phyloP scores from a whole-genome alignment of 1,139 yeast species.

The Casaregolazyma suthepensis region DNA sequence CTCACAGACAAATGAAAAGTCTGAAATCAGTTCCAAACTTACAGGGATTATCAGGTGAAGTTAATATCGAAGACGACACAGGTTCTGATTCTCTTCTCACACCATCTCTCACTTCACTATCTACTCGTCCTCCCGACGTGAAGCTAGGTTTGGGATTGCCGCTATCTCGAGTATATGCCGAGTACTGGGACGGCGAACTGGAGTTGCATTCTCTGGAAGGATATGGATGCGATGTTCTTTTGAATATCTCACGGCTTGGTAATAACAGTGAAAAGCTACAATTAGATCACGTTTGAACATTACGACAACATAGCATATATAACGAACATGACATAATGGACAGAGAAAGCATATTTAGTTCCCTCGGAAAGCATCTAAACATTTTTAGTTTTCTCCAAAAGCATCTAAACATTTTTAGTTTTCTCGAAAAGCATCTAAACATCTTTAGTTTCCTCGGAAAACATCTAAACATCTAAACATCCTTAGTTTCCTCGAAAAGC shows the following conservation, averaged over 20 bases:
- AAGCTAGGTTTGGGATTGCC: slow-evolving; percentile 87
- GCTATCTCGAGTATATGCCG: slow-evolving; percentile 85
- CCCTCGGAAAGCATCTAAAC: slow-evolving; percentile 31
- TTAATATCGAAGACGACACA: background rate
- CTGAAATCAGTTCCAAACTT: slow-evolving; percentile 35
- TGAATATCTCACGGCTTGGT: slow-evolving; percentile 74
- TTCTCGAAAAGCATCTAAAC: slow-evolving; percentile 31
- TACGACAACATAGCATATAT: background rate
- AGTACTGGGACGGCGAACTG: slow-evolving; percentile 91
- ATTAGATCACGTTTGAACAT: slow-evolving; percentile 61
- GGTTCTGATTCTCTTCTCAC: background rate
- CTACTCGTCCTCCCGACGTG: slow-evolving; percentile 64
- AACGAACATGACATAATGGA: background rate
- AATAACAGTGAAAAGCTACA: slow-evolving; percentile 57
- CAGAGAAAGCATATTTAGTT: slow-evolving; percentile 25
- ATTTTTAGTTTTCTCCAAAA: slow-evolving; percentile 35
- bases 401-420: slow-evolving; percentile 31
- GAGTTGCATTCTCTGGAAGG: slow-evolving; percentile 82
- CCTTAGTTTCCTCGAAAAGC: slow-evolving; percentile 30
- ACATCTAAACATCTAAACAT: too few species aligned
- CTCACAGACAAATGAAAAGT: slow-evolving; percentile 26
- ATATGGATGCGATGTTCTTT: slow-evolving; percentile 82
- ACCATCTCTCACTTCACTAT: slow-evolving; percentile 48
- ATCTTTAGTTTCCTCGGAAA: slow-evolving; percentile 35
- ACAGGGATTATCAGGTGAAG: slow-evolving; percentile 26